A percentile compares a stretch with the other conserved stretches of the same genome.
Conservation (phyloP, 2,329 filamentous ascomycete genomes). For the Phyllosticta citrichinensis region DNA sequence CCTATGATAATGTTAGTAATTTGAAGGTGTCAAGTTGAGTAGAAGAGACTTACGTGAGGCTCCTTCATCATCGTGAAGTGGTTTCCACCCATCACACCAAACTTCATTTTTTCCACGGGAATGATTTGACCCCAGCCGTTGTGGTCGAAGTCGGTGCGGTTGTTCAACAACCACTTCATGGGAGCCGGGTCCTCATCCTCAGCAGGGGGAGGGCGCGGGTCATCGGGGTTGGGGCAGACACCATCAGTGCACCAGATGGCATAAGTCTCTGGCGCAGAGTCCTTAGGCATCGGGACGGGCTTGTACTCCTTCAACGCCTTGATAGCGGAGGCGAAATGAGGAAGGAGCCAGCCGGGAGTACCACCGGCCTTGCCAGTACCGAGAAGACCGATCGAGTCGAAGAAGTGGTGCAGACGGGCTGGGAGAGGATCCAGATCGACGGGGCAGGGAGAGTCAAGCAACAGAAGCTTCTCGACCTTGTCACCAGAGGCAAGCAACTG, state of each 20-base stretch:
- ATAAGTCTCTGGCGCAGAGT: constrained; percentile 50
- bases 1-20: constrained; percentile 22
- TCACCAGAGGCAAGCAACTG: constrained; percentile 40
- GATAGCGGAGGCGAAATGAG: constrained; percentile 62
- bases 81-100: constrained; percentile 59
- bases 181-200: constrained; percentile 43
- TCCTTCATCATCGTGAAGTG: constrained; percentile 72
- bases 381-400: constrained; percentile 61
- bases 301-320: constrained; percentile 59
- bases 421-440: constrained; percentile 42
- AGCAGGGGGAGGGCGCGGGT: constrained; percentile 56
- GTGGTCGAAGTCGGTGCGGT: constrained; percentile 59
- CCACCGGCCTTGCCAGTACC: constrained; percentile 50
- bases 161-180: constrained; percentile 60
- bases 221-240: constrained; percentile 56
- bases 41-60: constrained; percentile 31
- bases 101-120: constrained; percentile 50
- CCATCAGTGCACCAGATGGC: constrained; percentile 66
- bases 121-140: constrained; percentile 62
- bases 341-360: constrained; percentile 62
- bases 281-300: constrained; percentile 51
- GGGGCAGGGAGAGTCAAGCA: constrained; percentile 45
- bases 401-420: constrained; percentile 57
- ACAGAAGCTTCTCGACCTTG: constrained; percentile 39
- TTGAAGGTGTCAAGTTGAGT: background rate